These are phyloP conservation scores for Aspergillus nanangensis DNA, from an alignment of 495 filamentous ascomycete genomes.

Conservation along the genomic window DNA sequence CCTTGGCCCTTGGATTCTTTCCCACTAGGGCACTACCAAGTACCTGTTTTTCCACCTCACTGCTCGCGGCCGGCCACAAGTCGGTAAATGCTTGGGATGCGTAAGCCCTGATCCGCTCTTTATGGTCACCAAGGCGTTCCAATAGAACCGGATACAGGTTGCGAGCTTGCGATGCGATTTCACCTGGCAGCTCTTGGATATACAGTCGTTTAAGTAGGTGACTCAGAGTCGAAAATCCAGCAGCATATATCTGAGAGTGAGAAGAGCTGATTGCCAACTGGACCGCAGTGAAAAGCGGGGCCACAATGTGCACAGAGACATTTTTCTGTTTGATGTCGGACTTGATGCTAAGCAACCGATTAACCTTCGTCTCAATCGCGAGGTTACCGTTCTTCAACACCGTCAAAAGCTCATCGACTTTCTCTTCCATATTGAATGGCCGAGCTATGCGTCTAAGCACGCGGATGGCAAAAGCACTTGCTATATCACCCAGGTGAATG, in stretches of 20 bases:
- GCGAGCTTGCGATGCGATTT: constrained; percentile 59
- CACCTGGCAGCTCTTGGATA: constrained; percentile 70
- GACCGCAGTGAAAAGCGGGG: constrained; percentile 69
- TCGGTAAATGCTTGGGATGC: constrained; percentile 72
- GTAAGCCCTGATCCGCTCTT: constrained; percentile 70
- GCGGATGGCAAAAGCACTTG: too few relatives aligned
- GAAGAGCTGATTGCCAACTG: constrained; percentile 64
- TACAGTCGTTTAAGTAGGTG: constrained; percentile 79
- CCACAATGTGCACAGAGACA: constrained; percentile 69
- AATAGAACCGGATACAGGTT: constrained; percentile 66
- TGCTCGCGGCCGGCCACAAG: constrained; percentile 55
- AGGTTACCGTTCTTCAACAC: constrained; percentile 63
- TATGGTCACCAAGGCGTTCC: constrained; percentile 84
- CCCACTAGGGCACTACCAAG: constrained; percentile 72
- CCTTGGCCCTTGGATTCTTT: constrained; percentile 77
- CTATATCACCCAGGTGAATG: too few relatives aligned
- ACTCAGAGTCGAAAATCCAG: constrained; percentile 78
- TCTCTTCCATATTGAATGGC: constrained; percentile 40
- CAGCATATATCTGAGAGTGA: constrained; percentile 61
- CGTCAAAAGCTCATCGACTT: constrained; percentile 54
- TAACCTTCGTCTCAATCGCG: constrained; percentile 65
- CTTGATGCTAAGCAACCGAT: constrained; percentile 68
- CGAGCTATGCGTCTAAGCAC: too few relatives aligned
- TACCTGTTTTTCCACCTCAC: constrained; percentile 75
- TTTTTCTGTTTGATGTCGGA: constrained; percentile 84